These are phyloP conservation scores for Neurospora sp. DNA, from an alignment of 495 filamentous ascomycete genomes.

Conservation along the genomic window DNA sequence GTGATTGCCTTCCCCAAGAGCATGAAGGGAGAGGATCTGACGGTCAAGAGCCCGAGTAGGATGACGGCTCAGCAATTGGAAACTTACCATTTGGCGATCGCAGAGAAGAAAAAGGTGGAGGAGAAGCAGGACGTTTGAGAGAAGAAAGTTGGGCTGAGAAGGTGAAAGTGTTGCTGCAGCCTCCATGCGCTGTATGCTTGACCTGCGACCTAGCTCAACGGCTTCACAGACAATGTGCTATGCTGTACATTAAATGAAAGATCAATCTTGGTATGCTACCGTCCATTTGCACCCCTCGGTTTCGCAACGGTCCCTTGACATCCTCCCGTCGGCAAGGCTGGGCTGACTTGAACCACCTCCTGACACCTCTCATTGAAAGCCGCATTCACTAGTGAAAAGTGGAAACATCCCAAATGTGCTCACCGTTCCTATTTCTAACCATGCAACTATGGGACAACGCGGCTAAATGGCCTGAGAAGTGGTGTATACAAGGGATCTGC, in stretches of 20 bases:
- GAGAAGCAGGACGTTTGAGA: neutral
- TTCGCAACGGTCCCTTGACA: neutral
- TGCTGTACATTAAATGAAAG: neutral
- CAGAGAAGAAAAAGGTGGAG: slow-evolving; percentile 2
- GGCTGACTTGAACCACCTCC: neutral
- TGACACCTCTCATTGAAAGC: neutral
- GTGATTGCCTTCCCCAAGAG: slow-evolving; percentile 96
- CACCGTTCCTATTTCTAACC: neutral
- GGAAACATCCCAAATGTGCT: neutral
- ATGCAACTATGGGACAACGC: neutral
- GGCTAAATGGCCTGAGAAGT: neutral
- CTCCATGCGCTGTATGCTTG: neutral
- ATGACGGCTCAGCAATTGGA: slow-evolving; percentile 54
- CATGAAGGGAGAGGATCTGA: slow-evolving; percentile 71
- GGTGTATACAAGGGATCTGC: neutral
- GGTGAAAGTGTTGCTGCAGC: neutral
- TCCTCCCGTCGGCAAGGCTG: neutral
- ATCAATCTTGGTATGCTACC: neutral
- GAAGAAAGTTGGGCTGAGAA: neutral
- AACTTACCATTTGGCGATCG: slow-evolving; percentile 54
- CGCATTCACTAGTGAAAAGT: neutral
- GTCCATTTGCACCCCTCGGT: neutral
- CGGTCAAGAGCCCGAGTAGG: slow-evolving; percentile 63
- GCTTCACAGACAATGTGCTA: neutral
- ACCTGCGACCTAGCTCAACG: neutral